These are phyloP conservation scores for Choiromyces venosus DNA, from an alignment of 495 filamentous ascomycete genomes.

Conservation along the genomic window DNA sequence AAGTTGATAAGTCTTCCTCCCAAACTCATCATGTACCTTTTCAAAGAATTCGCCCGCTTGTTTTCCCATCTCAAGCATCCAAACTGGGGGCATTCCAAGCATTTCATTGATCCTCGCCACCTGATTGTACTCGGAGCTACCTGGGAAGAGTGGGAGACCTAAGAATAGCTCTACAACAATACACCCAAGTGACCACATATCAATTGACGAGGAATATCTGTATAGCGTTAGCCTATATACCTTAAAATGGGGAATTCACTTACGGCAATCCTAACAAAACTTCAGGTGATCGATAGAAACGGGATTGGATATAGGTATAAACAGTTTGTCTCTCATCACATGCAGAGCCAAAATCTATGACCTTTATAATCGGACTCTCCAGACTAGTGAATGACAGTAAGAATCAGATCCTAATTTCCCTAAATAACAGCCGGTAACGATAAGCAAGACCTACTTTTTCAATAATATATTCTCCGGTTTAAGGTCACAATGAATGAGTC, in stretches of 20 bases:
- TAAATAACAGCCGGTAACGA: background rate
- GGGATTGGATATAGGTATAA: conserved; percentile 98
- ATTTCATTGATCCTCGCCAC: conserved; percentile 97
- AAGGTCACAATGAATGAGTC: conserved; percentile 95
- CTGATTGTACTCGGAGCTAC: conserved; percentile 98
- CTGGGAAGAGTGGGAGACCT: conserved; percentile 90
- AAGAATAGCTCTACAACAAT: conserved; percentile 98
- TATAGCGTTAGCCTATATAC: conserved; percentile 20
- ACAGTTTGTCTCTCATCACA: conserved; percentile 98
- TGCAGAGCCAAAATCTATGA: conserved; percentile 98
- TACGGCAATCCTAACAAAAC: conserved; percentile 86
- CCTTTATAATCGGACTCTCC: conserved; percentile 99
- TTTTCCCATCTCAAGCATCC: conserved; percentile 99
- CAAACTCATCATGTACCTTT: conserved; percentile 79
- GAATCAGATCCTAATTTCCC: conserved; percentile 13
- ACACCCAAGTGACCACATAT: conserved; percentile 99
- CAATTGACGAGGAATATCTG: conserved; percentile 95
- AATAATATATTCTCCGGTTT: conserved; percentile 98
- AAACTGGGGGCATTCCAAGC: conserved; percentile 91
- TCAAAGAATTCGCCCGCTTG: conserved; percentile 97
- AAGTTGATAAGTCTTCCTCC: conserved; percentile 78
- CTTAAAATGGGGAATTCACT: conserved; percentile 35
- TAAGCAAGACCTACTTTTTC: conserved; percentile 65
- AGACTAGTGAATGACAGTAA: conserved; percentile 50
- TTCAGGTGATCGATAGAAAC: conserved; percentile 97